These are phyloP conservation scores for Filobasidium floriforme DNA, from an alignment of 768 basidiomycete genomes.

Conservation along the genomic window DNA sequence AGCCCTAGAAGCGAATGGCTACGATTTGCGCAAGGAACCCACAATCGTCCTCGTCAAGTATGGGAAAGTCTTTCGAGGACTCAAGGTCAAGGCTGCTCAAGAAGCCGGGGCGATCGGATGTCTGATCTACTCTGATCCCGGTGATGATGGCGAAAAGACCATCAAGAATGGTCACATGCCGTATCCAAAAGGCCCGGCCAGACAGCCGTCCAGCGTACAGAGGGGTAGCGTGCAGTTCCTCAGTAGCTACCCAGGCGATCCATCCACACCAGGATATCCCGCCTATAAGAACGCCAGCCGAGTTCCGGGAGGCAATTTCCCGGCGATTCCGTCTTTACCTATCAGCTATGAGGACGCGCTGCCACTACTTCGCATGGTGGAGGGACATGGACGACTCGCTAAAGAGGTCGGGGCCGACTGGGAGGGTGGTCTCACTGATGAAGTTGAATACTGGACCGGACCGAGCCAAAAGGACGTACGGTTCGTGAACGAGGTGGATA, in stretches of 20 bases:
- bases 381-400: conserved; percentile 46
- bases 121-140: conserved; percentile 76
- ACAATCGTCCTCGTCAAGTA: conserved; percentile 68
- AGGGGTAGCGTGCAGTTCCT: conserved; percentile 70
- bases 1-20: conserved; percentile 57
- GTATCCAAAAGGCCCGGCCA: conserved; percentile 78
- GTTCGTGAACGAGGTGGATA: conserved; percentile 64
- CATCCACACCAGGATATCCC: conserved; percentile 80
- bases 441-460: conserved; percentile 46
- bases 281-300: conserved; percentile 74
- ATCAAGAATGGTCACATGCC: conserved; percentile 65
- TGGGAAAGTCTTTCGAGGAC: conserved; percentile 64
- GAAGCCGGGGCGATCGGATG: conserved; percentile 65
- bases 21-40: conserved; percentile 61
- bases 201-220: conserved; percentile 60
- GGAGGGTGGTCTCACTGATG: conserved; percentile 41
- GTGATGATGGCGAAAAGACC: conserved; percentile 74
- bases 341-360: conserved; percentile 79
- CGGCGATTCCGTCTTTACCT: conserved; percentile 54
- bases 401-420: conserved; percentile 38
- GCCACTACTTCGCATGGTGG: conserved; percentile 55
- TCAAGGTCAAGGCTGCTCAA: conserved; percentile 72
- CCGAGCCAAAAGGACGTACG: conserved; percentile 50
- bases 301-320: conserved; percentile 47
- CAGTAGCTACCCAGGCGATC: conserved; percentile 48